These are phyloP conservation scores for Penicillium palitans DNA, from an alignment of 2,329 filamentous ascomycete species.

Conservation along the genomic window DNA sequence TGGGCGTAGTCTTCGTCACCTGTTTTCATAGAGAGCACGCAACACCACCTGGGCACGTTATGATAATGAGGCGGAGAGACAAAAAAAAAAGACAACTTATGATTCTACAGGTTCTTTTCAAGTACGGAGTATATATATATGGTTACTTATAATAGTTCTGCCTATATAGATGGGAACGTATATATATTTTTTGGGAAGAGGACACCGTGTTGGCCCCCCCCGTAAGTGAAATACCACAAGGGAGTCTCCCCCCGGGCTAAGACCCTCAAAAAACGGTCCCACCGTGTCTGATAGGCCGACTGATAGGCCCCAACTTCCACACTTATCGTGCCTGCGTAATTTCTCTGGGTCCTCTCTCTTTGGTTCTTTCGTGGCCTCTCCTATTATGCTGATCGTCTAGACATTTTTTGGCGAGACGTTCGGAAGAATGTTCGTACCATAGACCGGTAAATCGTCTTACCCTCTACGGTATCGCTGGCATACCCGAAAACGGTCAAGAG, in stretches of 20 bases:
- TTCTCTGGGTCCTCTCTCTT: neutral
- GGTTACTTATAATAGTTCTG: slow-evolving; percentile 7
- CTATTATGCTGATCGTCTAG: neutral
- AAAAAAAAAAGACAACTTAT: neutral
- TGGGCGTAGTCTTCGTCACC: slow-evolving; percentile 43
- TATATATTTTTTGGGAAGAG: neutral
- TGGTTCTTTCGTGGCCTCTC: neutral
- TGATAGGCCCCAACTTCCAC: neutral
- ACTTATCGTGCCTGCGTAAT: slow-evolving; percentile 2
- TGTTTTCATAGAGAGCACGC: slow-evolving; percentile 10
- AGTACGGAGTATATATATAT: neutral
- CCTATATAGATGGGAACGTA: neutral
- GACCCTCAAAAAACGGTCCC: slow-evolving; percentile 1
- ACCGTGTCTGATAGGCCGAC: slow-evolving; percentile 6
- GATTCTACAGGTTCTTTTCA: neutral
- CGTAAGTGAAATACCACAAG: slow-evolving; percentile 4
- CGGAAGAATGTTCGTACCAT: slow-evolving; percentile 40
- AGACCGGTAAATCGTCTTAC: slow-evolving; percentile 53
- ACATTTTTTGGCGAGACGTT: slow-evolving; percentile 32
- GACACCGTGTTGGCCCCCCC: slow-evolving; percentile 16
- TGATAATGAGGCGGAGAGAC: neutral
- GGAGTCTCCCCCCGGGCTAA: neutral
- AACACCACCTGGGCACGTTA: neutral
- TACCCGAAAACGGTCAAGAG: slow-evolving; percentile 59
- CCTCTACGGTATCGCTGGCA: slow-evolving; percentile 59